Evolutionary conservation across 148 eudicot species (phyloP).

Genomic region (Selenicereus undatus): DNA sequence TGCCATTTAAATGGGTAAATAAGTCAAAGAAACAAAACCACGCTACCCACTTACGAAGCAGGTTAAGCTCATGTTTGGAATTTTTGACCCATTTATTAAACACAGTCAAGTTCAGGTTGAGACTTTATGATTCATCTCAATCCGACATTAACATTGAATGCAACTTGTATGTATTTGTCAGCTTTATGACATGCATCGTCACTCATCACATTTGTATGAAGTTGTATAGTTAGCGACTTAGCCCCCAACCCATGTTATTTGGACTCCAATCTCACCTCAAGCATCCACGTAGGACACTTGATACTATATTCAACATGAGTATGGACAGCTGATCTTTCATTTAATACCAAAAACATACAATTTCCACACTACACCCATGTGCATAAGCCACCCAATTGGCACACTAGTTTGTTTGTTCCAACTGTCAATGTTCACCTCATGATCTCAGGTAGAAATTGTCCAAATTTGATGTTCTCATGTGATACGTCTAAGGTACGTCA

Average conservation of each 20-base stretch:
- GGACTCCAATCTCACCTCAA: no score
- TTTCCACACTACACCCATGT: not conserved
- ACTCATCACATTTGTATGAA: not conserved
- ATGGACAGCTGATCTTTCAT: no score
- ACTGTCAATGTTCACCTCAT: not conserved
- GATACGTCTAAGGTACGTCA: not conserved
- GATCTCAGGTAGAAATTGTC: not conserved
- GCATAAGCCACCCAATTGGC: not conserved
- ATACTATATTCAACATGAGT: no score
- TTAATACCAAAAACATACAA: not conserved
- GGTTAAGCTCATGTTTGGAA: not conserved
- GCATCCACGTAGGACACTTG: no score
- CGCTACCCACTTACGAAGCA: not conserved
- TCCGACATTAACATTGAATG: not conserved
- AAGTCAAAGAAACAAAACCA: not conserved
- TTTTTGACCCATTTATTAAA: no score
- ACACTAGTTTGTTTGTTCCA: not conserved
- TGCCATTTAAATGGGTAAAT: not conserved
- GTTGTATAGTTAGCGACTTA: no score
- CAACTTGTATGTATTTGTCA: not conserved
- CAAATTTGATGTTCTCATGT: not conserved
- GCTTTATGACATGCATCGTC: not conserved
- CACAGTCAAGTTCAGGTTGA: not conserved
- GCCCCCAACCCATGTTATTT: no score
- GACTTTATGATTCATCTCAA: not conserved